phyloP scores from a whole-genome alignment of 108 stramenopile genomes.

The Nannochloropsis gaditana region DNA sequence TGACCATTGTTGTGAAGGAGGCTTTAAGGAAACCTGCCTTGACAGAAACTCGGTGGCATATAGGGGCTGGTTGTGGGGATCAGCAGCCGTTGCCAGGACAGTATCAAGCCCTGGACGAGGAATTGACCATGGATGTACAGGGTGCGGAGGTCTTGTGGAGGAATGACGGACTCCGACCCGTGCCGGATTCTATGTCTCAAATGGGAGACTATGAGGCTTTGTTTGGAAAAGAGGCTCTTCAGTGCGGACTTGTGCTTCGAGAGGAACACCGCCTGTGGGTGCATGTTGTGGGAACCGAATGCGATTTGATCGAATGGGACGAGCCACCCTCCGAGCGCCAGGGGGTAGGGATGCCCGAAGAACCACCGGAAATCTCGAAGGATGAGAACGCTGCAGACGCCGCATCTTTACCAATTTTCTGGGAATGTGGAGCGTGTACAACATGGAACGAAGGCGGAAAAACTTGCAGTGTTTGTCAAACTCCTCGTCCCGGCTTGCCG shows the following conservation, averaged over 20 bases:
- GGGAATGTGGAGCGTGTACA: slow-evolving; percentile 8
- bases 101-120: slow-evolving; percentile 30
- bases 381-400: background rate
- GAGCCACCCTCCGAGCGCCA: slow-evolving; percentile 18
- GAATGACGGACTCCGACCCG: slow-evolving; percentile 36
- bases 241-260: slow-evolving; percentile 27
- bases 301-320: slow-evolving; percentile 31
- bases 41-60: background rate
- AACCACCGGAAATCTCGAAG: background rate
- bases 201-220: slow-evolving; percentile 28
- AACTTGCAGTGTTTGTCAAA: background rate
- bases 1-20: background rate
- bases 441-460: background rate
- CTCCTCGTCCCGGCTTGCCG: background rate
- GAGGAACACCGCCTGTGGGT: slow-evolving; percentile 34
- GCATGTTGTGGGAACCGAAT: slow-evolving; percentile 35
- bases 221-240: slow-evolving; percentile 27
- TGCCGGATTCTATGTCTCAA: slow-evolving; percentile 35
- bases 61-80: background rate
- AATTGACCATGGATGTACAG: slow-evolving; percentile 31
- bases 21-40: slow-evolving; percentile 23
- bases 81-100: slow-evolving; percentile 18
- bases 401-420: background rate
- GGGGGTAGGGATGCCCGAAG: slow-evolving; percentile 28
- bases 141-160: slow-evolving; percentile 31